Evolutionary conservation across 495 filamentous ascomycete genomes (phyloP), one percentile per base, ranked within the genome.

Genomic region (Hypoxylon perforatum): DNA sequence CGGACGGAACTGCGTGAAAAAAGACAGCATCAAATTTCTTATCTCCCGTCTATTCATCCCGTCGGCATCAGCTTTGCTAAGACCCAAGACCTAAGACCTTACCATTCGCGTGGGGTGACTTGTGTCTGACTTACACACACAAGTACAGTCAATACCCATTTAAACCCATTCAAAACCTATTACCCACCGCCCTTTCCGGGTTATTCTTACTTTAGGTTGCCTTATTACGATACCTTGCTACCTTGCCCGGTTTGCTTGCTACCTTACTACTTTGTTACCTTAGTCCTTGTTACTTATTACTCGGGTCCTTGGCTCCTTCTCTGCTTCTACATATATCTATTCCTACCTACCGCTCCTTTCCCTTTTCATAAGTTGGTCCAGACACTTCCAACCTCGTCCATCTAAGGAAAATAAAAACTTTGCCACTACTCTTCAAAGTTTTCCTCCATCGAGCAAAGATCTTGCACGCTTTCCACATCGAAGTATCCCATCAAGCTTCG

Each of bases 51-150:
- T 33, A 60, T 55, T 69, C 51, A 56, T 52, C 51, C 53, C 55
- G 38, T 64, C 66, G 61, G 60, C 60, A 69, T 69, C 61, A 65
- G 66, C 66, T 69, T 69, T 64, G 60, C 66, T 69, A 69, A 69
- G 66, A 69, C 39, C 47, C 52, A 54, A 39, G 5, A 14, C 39
- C 47, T 30, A 44, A 28, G 25, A 28, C 25, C 25, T 28, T 28
- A 7, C 25, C 36, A 25, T 38, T 59, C 36, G 53, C 64, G 65
- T 69, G 65, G 65, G 60, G 65, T 69, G 59, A n/a, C 36, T 67
- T 53, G 66, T 64, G 56, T 69, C 49, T 49, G 36, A 58, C 48
- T 63, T 59, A 54, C 46, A 63, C 59, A 50, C 56, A 45, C 61
- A 64, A 28, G 3, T 3, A 3, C 25, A 28, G 25, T 28, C 25